Evolutionary conservation across 305 asterid species (phyloP), one percentile per base, ranked within the genome.

Genomic region (Fraxinus baroniana): DNA sequence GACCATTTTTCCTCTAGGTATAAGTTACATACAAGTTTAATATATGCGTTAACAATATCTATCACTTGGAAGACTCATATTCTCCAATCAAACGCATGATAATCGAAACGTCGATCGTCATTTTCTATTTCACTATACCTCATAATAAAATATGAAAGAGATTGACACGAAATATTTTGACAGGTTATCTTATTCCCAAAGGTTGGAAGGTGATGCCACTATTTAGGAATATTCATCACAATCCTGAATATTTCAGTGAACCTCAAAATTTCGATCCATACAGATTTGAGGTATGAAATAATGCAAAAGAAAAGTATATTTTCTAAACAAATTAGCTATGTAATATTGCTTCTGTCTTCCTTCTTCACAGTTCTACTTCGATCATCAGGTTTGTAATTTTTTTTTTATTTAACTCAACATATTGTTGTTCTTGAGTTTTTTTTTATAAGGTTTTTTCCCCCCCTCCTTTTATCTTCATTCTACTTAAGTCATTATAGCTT

Each of bases 151-250:
- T 12, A 3, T 4, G 74, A 68, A 62, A 62, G 49, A 8, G 73
- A 17, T 55, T 78, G 81, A 78, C 46, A 78, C 5, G 26, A 75
- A 33, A 57, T 83, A 57, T 62, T 33, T 33, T n/a, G 81, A 76
- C 92, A 95, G 99, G 98, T 24, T 92, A 91, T 87, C 87, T 92
- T 17, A 94, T 95, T 80, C 99, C 97, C 68, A 94, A 93, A 84
- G 99, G 99, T 1, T 95, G 99, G 98, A 95, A 95, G 87, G 97
- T 95, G 39, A 92, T 95, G 98, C 98, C 99, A n/a, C 78, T 95
- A 55, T 94, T 95, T 86, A 90, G 98, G 87, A 95, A 92, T 82
- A 94, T 95, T 87, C 99, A 95, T 86, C 97, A 94, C 87, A 94
- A 92, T 88, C 95, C 98, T 20, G 94, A 90, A 77, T 89, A 87